Evolutionary conservation across 1,284 basidiomycete genomes (phyloP).

Genomic region (Athelia sp.): DNA sequence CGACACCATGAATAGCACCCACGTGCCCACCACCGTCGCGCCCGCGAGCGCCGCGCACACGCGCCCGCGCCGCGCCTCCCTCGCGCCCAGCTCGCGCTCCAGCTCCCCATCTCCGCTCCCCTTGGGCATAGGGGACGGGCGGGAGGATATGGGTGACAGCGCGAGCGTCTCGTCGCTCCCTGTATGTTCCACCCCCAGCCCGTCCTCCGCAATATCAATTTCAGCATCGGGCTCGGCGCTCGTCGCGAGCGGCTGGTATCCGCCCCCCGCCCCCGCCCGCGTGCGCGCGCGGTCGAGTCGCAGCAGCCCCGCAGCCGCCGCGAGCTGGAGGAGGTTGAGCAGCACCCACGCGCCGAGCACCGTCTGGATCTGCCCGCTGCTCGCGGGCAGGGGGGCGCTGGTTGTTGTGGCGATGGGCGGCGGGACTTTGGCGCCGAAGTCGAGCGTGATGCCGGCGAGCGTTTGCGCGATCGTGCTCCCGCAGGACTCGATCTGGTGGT

Average conservation of each 20-base stretch:
- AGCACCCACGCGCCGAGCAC: conserved; percentile 56
- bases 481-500: conserved; percentile 45
- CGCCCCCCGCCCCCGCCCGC: conserved; percentile 19
- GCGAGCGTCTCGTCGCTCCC: conserved; percentile 1
- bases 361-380: conserved; percentile 42
- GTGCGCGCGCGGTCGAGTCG: conserved; percentile 29
- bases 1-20: conserved; percentile 63
- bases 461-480: conserved; percentile 72
- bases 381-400: conserved; percentile 7
- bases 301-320: conserved; percentile 44
- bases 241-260: conserved; percentile 9
- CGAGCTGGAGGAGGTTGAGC: conserved; percentile 56
- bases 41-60: conserved; percentile 42
- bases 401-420: background rate
- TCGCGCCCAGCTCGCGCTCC: conserved; percentile 23
- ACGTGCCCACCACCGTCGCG: conserved; percentile 47
- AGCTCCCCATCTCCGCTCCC: conserved; percentile 9
- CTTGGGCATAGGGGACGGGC: conserved; percentile 12
- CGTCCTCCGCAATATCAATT: no score
- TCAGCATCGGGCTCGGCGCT: conserved; percentile 4
- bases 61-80: conserved; percentile 44
- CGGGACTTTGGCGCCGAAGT: conserved; percentile 25
- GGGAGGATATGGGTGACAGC: conserved; percentile 2
- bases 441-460: conserved; percentile 60
- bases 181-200: no score